Evolutionary conservation across 148 eudicot species (phyloP).

Genomic region (Camellia granthamiana): DNA sequence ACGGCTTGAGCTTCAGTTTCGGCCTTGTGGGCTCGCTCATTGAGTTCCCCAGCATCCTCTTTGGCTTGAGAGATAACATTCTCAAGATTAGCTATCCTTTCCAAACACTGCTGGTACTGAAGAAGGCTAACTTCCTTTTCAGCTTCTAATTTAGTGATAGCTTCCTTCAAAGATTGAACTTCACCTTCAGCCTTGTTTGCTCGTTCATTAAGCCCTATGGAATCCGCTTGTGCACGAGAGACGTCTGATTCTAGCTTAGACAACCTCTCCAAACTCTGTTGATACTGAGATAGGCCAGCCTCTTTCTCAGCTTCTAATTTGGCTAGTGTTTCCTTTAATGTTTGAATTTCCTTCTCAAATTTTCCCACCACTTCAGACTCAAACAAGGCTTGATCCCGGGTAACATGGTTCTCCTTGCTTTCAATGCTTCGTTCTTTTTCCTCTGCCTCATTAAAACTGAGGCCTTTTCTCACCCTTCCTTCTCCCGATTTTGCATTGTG

Average conservation of each 20-base stretch:
- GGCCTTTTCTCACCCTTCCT: constrained; percentile 69
- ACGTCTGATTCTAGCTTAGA: constrained; percentile 65
- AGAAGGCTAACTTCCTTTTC: constrained; percentile 70
- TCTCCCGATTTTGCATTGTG: constrained; percentile 17
- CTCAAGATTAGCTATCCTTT: constrained; percentile 59
- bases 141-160: constrained; percentile 56
- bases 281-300: constrained; percentile 58
- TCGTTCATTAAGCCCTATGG: constrained; percentile 48
- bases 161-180: constrained; percentile 53
- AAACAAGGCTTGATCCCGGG: constrained; percentile 25
- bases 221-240: constrained; percentile 58
- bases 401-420: constrained; percentile 20
- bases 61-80: constrained; percentile 43
- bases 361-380: constrained; percentile 49
- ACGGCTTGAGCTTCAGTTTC: constrained; percentile 47
- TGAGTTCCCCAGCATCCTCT: constrained; percentile 40
- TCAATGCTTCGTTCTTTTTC: constrained; percentile 31
- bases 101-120: constrained; percentile 63
- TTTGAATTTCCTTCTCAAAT: constrained; percentile 63
- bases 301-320: constrained; percentile 85
- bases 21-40: constrained; percentile 52
- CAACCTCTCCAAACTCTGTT: constrained; percentile 63
- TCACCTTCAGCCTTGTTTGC: constrained; percentile 80
- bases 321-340: constrained; percentile 67
- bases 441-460: constrained; percentile 56